Evolutionary conservation across 306 rosid genomes (phyloP).

Genomic region (Ormosia emarginata): DNA sequence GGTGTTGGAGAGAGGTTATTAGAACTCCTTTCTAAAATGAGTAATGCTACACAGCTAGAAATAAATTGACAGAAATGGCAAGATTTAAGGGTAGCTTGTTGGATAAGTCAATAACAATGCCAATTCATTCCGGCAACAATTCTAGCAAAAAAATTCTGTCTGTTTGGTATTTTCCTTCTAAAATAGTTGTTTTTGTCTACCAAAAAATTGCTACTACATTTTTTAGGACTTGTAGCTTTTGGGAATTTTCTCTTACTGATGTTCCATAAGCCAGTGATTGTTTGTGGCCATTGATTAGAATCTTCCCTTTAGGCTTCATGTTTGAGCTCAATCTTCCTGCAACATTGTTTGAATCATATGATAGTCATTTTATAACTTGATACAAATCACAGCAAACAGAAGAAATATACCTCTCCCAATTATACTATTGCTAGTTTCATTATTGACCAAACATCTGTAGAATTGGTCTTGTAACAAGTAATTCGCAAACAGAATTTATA

Average conservation of each 20-base stretch:
- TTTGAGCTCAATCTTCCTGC: constrained; percentile 59
- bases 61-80: too few species aligned
- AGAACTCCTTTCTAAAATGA: background rate
- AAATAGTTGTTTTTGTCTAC: background rate
- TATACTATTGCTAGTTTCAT: background rate
- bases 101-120: too few species aligned
- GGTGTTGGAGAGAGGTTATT: background rate
- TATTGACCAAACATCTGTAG: background rate
- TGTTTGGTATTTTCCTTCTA: background rate
- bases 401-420: background rate
- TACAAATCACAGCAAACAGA: background rate
- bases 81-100: too few species aligned
- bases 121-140: too few species aligned
- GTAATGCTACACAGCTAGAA: too few species aligned
- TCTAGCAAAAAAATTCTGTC: too few species aligned
- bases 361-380: background rate
- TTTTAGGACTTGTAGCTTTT: background rate
- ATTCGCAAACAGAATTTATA: background rate
- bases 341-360: constrained; percentile 2
- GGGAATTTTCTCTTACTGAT: constrained; percentile 38
- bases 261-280: constrained; percentile 63
- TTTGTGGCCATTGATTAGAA: constrained; percentile 58
- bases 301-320: constrained; percentile 47
- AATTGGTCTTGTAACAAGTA: background rate
- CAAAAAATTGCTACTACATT: background rate